A percentile compares a stretch with the other conserved stretches of the same genome.
Evolutionary conservation across 2,329 filamentous ascomycete genomes (phyloP).

Genomic region (Neonectria hederae): DNA sequence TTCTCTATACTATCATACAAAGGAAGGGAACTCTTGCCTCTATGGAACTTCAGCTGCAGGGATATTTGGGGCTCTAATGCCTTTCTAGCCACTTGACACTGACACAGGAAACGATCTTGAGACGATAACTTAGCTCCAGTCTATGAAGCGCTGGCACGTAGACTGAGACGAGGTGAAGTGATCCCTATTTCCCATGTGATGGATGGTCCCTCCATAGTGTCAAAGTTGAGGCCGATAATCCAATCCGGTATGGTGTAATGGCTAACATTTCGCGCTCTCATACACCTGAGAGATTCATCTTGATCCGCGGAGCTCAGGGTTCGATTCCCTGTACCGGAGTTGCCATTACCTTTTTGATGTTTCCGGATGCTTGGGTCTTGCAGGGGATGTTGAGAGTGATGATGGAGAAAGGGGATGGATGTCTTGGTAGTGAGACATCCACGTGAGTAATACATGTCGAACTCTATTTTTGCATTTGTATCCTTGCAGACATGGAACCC

Average conservation of each 20-base stretch:
- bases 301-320: too few species aligned
- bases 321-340: too few species aligned
- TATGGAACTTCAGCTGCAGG: not conserved
- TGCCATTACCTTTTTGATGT: not conserved
- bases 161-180: not conserved
- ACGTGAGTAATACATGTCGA: too few species aligned
- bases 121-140: not conserved
- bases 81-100: too few species aligned
- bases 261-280: slow-evolving; percentile 48
- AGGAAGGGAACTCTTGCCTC: not conserved
- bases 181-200: not conserved
- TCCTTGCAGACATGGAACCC: too few species aligned
- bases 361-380: not conserved
- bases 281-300: too few species aligned
- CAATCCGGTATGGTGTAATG: slow-evolving; percentile 41
- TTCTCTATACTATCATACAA: not conserved
- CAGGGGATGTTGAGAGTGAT: too few species aligned
- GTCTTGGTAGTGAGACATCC: not conserved
- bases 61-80: not conserved
- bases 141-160: not conserved
- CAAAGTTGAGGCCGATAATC: not conserved
- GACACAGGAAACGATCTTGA: not conserved
- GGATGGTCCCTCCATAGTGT: not conserved
- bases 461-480: too few species aligned
- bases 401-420: too few species aligned